Conservation (phyloP, 2,329 filamentous ascomycete species). For the Calycina herbarum region DNA sequence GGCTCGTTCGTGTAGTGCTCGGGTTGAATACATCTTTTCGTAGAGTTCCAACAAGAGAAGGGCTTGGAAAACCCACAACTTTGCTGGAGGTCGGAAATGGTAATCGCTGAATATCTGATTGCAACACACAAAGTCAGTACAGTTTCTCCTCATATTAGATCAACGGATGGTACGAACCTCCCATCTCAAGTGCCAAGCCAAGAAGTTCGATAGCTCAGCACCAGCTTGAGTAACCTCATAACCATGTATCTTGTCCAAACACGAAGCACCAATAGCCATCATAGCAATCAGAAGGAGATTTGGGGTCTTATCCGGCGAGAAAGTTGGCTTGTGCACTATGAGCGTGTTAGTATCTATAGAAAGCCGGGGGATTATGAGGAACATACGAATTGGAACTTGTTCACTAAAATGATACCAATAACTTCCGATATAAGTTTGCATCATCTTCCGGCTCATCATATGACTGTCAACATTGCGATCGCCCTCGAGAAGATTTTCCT, state of each 20-base stretch:
- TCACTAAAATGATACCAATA: slow-evolving; percentile 96
- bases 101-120: slow-evolving; percentile 80
- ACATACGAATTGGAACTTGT: slow-evolving; percentile 74
- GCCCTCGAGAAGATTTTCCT: slow-evolving; percentile 76
- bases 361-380: background rate
- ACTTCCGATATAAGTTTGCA: slow-evolving; percentile 89
- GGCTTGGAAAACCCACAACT: slow-evolving; percentile 94
- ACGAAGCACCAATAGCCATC: slow-evolving; percentile 89
- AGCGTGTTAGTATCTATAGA: slow-evolving; percentile 21
- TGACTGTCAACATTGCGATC: slow-evolving; percentile 66
- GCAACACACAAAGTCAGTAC: background rate
- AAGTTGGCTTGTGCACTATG: slow-evolving; percentile 82
- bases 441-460: slow-evolving; percentile 84
- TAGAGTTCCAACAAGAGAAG: slow-evolving; percentile 87
- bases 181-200: slow-evolving; percentile 93
- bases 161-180: slow-evolving; percentile 9
- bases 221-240: slow-evolving; percentile 71
- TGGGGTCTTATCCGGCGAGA: slow-evolving; percentile 82
- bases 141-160: background rate
- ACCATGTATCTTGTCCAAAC: slow-evolving; percentile 79
- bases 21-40: slow-evolving; percentile 96
- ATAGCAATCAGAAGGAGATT: slow-evolving; percentile 83
- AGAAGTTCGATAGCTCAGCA: slow-evolving; percentile 82
- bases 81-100: slow-evolving; percentile 87
- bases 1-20: slow-evolving; percentile 86